Evolutionary conservation across 768 basidiomycete genomes (phyloP), one percentile per base, ranked within the genome.

Genomic region (Tricholoma hemisulphureum): DNA sequence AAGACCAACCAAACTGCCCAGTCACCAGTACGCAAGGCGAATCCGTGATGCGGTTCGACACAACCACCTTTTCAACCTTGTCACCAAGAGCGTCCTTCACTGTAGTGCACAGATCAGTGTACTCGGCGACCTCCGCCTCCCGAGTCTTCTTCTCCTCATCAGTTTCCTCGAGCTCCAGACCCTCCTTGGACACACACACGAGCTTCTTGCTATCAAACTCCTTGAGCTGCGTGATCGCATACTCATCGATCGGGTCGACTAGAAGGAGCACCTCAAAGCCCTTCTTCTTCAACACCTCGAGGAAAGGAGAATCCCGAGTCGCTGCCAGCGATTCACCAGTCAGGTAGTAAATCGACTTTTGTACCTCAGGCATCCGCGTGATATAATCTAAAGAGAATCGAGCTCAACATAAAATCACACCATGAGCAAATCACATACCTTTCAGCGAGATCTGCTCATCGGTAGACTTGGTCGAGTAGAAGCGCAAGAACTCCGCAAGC

Each of bases 51-150:
- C 96, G 93, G 86, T 96, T 98, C 46, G 96, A 98, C 64, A 98
- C 81, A 61, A 96, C 85, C 21, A 99, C 96, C 83, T 99, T 99
- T 85, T 99, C 97, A 62, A 99, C 95, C 83, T 95, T 96, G 77
- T 98, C 96, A 58, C 96, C 95, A 59, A 99, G 94, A 57, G 91
- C 92, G 67, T 99, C 96, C 85, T 98, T 99, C 81, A 98, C 93
- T 61, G 89, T 86, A 60, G 89, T 82, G 85, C 93, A 95, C 58
- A 99, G 84, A 60, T 94, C 93, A 68, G 84, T 82, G 79, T 84
- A 98, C 64, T 88, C 86, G 58, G 87, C 78, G 23, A 81, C 85
- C 76, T 96, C 93, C 61, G 87, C 84, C 81, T 98, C 96, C 51
- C 93, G 91, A 10, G 69, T 76, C 69, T 83, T 83, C 88, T 98